A percentile compares a stretch with the other conserved stretches of the same genome.
phyloP scores from a whole-genome alignment of 106 monocot species.

The Dioscorea zingiberensis region DNA sequence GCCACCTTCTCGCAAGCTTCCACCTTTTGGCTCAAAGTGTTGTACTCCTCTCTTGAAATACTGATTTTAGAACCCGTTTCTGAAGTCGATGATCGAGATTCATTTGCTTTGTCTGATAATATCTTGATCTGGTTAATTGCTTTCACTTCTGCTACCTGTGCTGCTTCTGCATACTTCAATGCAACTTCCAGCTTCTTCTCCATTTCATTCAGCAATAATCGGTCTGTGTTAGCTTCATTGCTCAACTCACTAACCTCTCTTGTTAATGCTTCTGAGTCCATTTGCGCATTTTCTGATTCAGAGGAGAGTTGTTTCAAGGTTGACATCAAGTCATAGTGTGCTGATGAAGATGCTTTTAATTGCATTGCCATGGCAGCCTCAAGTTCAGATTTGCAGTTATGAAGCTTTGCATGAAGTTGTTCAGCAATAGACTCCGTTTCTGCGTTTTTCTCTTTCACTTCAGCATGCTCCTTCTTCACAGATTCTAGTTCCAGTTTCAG shows the following conservation, averaged over 20 bases:
- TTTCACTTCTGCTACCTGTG: background rate
- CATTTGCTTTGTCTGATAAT: background rate
- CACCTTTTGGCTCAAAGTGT: background rate
- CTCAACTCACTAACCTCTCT: background rate
- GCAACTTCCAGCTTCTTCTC: constrained; percentile 2
- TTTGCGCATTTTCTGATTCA: too few relatives aligned
- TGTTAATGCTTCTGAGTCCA: background rate
- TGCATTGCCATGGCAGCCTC: background rate
- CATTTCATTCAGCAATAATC: background rate
- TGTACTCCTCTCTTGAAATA: background rate
- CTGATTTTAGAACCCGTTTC: background rate
- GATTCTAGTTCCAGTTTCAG: background rate
- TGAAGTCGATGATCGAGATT: background rate
- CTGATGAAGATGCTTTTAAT: background rate
- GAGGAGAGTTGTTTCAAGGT: background rate
- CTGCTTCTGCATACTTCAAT: background rate
- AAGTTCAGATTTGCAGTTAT: background rate
- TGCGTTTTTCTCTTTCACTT: background rate
- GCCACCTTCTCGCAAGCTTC: constrained; percentile 2
- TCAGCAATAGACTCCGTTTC: constrained; percentile 1
- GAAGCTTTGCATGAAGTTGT: background rate
- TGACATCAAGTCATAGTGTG: background rate
- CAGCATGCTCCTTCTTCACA: background rate
- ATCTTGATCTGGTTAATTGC: background rate
- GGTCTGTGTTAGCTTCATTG: background rate